These are phyloP conservation scores for Fonsecaea multimorphosa DNA, from an alignment of 2,329 filamentous ascomycete genomes.

Conservation along the genomic window DNA sequence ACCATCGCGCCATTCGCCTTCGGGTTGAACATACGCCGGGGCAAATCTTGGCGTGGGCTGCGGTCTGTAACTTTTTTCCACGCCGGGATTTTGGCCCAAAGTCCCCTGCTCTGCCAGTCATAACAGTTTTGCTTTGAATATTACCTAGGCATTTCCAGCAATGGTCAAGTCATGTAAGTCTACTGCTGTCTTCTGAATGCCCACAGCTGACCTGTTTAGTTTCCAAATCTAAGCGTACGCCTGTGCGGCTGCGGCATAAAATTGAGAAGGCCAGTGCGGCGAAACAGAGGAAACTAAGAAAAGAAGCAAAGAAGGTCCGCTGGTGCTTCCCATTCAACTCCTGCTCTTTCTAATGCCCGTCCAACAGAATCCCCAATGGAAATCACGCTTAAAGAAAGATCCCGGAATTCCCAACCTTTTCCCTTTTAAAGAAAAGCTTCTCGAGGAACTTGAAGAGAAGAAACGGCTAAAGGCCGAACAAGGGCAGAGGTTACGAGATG, in stretches of 20 bases:
- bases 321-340: not conserved
- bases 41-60: not conserved
- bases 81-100: not conserved
- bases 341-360: not conserved
- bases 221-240: conserved; percentile 90
- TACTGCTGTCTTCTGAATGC: not conserved
- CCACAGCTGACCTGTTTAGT: conserved; percentile 59
- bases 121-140: not conserved
- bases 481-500: conserved; percentile 70
- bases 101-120: not conserved
- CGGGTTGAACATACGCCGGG: not conserved
- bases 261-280: conserved; percentile 90
- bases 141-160: not conserved
- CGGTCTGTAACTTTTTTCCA: conserved; percentile 2
- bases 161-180: conserved; percentile 43
- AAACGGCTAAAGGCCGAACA: conserved; percentile 82
- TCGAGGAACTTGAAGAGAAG: conserved; percentile 92
- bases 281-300: conserved; percentile 89
- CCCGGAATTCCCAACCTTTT: conserved; percentile 97
- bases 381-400: conserved; percentile 93
- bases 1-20: no score
- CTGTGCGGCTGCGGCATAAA: conserved; percentile 89
- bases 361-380: conserved; percentile 85
- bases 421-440: conserved; percentile 94
- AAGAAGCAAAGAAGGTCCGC: conserved; percentile 79